Percentiles rank a stretch among this genome's conserved stretches.
Evolutionary conservation across 495 filamentous ascomycete species (phyloP).

Genomic region (Aspergillus indologenus): DNA sequence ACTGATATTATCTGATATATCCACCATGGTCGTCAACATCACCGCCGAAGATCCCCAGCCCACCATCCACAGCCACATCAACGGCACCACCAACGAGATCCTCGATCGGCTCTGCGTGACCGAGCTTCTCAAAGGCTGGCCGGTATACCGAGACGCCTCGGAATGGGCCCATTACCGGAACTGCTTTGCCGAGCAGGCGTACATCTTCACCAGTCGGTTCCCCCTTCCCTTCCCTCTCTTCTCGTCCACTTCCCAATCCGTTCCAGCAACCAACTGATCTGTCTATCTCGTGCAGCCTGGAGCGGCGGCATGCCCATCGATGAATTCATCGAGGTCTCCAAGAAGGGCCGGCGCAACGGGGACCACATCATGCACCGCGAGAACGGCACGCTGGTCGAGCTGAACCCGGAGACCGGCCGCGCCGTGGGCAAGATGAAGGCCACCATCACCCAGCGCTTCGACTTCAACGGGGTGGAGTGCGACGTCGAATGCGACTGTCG

Average conservation of each 20-base stretch:
- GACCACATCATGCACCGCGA: constrained; percentile 8
- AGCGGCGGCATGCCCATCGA: constrained; percentile 7
- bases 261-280: not conserved
- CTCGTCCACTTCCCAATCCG: not conserved
- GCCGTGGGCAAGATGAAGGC: constrained; percentile 10
- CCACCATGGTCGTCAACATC: constrained; percentile 4
- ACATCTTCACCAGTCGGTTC: constrained; percentile 4
- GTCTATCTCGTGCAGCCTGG: not conserved
- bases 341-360: constrained; percentile 3
- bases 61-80: constrained; percentile 6
- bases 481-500: constrained; percentile 9
- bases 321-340: constrained; percentile 8
- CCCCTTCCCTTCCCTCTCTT: not conserved
- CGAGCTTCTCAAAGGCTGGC: constrained; percentile 5
- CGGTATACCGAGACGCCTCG: constrained; percentile 7
- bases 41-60: constrained; percentile 7
- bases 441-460: constrained; percentile 8
- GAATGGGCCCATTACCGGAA: constrained; percentile 6
- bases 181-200: constrained; percentile 2
- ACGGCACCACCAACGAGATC: constrained; percentile 4
- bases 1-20: not conserved
- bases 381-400: constrained; percentile 3
- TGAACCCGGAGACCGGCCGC: not conserved
- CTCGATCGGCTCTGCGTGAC: constrained; percentile 5
- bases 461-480: constrained; percentile 7